phyloP scores from a whole-genome alignment of 2,329 filamentous ascomycete species.

The Apiospora rasikravindrae region DNA sequence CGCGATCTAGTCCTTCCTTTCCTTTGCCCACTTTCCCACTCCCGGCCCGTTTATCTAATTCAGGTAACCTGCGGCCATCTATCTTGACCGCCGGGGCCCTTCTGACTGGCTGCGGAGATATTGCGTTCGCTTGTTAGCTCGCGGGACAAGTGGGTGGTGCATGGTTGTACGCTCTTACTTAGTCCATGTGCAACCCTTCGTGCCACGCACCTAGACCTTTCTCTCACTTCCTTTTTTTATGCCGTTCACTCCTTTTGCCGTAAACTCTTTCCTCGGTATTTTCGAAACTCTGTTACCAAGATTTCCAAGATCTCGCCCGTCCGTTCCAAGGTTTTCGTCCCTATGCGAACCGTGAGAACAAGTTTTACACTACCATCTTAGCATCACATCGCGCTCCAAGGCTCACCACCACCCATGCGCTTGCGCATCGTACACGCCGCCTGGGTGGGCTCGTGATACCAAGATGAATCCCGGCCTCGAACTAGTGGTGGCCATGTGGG shows the following conservation, averaged over 20 bases:
- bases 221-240: not conserved
- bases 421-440: not conserved
- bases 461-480: slow-evolving; percentile 39
- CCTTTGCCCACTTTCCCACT: slow-evolving; percentile 7
- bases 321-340: slow-evolving; percentile 6
- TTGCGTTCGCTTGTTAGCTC: slow-evolving; percentile 12
- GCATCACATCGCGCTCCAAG: not conserved
- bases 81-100: not conserved
- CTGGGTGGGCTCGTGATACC: slow-evolving; percentile 10
- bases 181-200: slow-evolving; percentile 4
- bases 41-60: slow-evolving; percentile 4
- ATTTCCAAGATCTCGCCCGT: not conserved
- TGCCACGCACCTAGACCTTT: not conserved
- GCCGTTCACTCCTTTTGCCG: not conserved
- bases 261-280: not conserved
- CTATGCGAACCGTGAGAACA: not conserved
- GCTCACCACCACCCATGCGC: slow-evolving; percentile 1
- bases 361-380: not conserved
- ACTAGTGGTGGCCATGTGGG: slow-evolving; percentile 41
- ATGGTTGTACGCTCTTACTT: slow-evolving; percentile 12
- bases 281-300: slow-evolving; percentile 1
- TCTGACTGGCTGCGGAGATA: slow-evolving; percentile 10
- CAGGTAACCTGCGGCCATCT: slow-evolving; percentile 7
- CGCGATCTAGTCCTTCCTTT: not conserved
- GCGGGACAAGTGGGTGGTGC: slow-evolving; percentile 1